Base-by-base conservation (phyloP, 441 rosid genomes). In the Theobroma grandiflorum region DNA sequence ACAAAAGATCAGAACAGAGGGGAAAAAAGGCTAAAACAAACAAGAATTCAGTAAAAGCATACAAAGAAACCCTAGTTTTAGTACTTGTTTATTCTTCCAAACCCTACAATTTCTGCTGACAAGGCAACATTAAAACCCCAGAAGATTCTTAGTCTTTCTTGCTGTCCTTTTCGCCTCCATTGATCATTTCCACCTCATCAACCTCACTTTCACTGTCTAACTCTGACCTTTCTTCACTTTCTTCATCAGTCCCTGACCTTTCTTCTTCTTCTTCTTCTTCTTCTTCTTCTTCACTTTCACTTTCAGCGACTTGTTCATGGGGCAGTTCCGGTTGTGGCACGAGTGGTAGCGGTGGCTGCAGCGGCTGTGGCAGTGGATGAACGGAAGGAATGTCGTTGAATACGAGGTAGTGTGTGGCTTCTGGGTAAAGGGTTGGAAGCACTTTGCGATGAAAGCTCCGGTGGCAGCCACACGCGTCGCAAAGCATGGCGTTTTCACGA, bases 381-480 rank as follows among this genome's bases (percentile, higher is more conserved):
- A 33, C 3, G n/a, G 31, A 62, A 33, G 18, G 43, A 5, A 33
- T 15, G 20, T 8, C 45, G 4, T 16, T 16, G 45, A 6, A 64
- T 7, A 59, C 26, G 64, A 9, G 65, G 65, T 11, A 61, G 65
- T 20, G 31, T 57, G 31, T 31, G 6, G n/a, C 26, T 6, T 1
- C 11, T 1, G 8, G 68, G 45, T 7, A 3, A 3, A 15, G 20
- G 40, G 22, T 16, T 0, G 47, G 20, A 3, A 65, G 20, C 26
- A 65, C 58, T 52, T 53, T 52, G 12, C 62, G 63, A 20, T 53
- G 63, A 26, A 72, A 72, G 63, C 38, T 72, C 16, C 76, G 8
- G 62, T 72, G 63, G 43, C 76, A 52, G 12, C 61, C 76, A 53
- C 76, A 72, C 1, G 70, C 26, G 47, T 4, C 69, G 11, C 69